Base-by-base conservation (phyloP, 2,329 filamentous ascomycete genomes). In the Dryadomyces quercus-mongolicae region DNA sequence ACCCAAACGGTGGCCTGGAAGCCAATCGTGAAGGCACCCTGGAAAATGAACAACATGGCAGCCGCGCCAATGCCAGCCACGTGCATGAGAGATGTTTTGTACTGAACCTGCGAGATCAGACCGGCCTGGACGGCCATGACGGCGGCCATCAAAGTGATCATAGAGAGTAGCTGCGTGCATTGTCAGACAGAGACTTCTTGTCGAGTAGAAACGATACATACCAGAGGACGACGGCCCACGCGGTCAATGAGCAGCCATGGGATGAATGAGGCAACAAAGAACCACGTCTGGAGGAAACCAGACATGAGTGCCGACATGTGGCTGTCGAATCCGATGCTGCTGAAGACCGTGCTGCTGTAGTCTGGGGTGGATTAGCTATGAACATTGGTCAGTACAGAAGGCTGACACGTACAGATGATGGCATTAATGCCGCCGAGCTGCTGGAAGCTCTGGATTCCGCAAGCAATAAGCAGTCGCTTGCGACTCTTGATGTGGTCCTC, bases 211-310 rank as follows among this genome's bases (percentile, higher is more conserved):
- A 84, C 84, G 42, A 81, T 71, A 54, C 87, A 82, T 62, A 88
- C 74, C 55, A 87, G 71, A 71, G 83, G 82, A 60, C 84, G 83
- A 52, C 84, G 77, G 44, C 84, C 85, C 59, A 84, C 86, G 49
- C 83, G 76, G 65, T 88, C 84, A 25, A 85, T 80, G 9, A 59
- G 38, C 21, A 57, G 43, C 51, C 52, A 52, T 4, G 57, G 42
- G 5, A 51, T 48, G 20, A 54, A 54, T 2, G 56, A 52, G 0
- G 56, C 56, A 4, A 58, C 42, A 31, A 66, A 54, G 54, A 66
- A 68, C 49, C 58, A 60, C 40, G 65, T 60, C 0, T 62, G 63
- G 53, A 58, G 80, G 60, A 71, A 75, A 0, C 76, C 76, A 0
- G 76, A 72, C 15, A 81, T 65, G 0, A 81, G 64, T 1, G 77